A percentile compares a stretch with the other conserved stretches of the same genome.
Evolutionary conservation across 768 basidiomycete species (phyloP).

Genomic region (Cubamyces lactineus): DNA sequence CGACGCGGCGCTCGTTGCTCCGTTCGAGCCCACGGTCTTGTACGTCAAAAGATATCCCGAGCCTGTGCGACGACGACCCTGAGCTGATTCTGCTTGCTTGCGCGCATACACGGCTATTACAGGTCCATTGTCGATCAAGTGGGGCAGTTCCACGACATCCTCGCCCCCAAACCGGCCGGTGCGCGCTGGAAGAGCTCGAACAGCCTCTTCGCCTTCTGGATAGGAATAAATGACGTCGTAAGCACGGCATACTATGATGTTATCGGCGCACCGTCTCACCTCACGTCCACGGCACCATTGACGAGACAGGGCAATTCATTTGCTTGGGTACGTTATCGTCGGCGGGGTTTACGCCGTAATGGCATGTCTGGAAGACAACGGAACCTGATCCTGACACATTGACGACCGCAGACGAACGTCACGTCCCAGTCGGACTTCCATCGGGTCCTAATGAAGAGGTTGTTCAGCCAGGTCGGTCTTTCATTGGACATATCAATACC

Average conservation of each 20-base stretch:
- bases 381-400: constrained; percentile 4
- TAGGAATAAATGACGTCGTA: constrained; percentile 44
- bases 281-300: constrained; percentile 4
- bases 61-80: not conserved
- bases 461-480: constrained; percentile 38
- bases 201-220: constrained; percentile 42
- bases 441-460: constrained; percentile 35
- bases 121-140: constrained; percentile 43
- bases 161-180: constrained; percentile 37
- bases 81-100: not conserved
- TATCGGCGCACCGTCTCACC: constrained; percentile 1
- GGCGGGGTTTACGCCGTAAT: constrained; percentile 5
- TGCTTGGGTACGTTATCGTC: constrained; percentile 43
- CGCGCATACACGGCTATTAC: not conserved
- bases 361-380: not conserved
- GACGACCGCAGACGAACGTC: constrained; percentile 37
- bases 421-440: constrained; percentile 40
- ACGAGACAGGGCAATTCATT: constrained; percentile 49
- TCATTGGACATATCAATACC: constrained; percentile 34
- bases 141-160: constrained; percentile 36
- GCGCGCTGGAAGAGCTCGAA: constrained; percentile 38
- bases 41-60: constrained; percentile 23
- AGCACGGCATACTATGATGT: constrained; percentile 6
- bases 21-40: constrained; percentile 40
- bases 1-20: constrained; percentile 42